These are phyloP conservation scores for Glebionis coronaria DNA, from an alignment of 129 eudicot species.

Conservation along the genomic window DNA sequence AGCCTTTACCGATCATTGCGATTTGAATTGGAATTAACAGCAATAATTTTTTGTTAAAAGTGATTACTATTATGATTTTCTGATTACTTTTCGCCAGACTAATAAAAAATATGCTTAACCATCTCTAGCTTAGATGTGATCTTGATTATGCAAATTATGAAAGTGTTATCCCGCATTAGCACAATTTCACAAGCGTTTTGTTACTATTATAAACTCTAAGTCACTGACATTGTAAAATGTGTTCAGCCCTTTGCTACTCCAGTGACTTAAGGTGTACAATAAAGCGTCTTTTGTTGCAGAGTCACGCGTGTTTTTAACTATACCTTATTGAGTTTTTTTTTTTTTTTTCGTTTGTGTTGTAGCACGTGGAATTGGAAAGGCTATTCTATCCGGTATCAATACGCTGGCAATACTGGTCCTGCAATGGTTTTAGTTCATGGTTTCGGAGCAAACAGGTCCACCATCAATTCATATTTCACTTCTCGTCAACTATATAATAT, in stretches of 20 bases:
- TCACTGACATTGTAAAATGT: too few species aligned
- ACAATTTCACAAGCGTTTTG: too few species aligned
- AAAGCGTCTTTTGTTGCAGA: neutral
- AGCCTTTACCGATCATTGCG: neutral
- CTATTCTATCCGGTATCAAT: conserved; percentile 86
- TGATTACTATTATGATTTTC: neutral
- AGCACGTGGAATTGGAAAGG: conserved; percentile 95
- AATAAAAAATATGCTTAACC: too few species aligned
- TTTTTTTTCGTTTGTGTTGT: conserved; percentile 25
- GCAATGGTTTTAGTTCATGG: conserved; percentile 87
- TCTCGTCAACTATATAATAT: conserved; percentile 55
- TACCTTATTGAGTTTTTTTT: neutral
- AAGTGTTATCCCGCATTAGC: too few species aligned
- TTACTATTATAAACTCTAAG: too few species aligned
- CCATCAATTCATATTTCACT: conserved; percentile 57
- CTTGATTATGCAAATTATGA: too few species aligned
- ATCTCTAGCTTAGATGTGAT: too few species aligned
- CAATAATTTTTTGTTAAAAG: neutral
- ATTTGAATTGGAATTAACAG: neutral
- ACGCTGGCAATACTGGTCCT: conserved; percentile 75
- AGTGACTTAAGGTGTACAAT: too few species aligned
- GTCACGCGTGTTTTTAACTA: neutral
- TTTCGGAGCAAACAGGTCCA: conserved; percentile 99
- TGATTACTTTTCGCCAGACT: neutral
- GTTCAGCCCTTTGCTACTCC: too few species aligned